phyloP scores from a whole-genome alignment of 257 asterid genomes.

The Petunia axillaris region DNA sequence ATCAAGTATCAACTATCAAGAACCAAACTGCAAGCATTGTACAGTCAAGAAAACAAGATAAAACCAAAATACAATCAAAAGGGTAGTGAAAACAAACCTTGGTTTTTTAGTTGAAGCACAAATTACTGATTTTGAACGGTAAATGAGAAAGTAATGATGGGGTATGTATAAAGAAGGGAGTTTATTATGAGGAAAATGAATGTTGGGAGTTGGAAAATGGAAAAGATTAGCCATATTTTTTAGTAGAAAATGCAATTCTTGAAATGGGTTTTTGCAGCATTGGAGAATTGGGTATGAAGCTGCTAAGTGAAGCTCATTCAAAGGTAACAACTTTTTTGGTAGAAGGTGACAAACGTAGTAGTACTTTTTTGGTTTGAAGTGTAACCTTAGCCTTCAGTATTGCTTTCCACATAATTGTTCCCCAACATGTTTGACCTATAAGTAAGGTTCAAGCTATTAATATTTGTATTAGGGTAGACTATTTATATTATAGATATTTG shows the following conservation, averaged over 20 bases:
- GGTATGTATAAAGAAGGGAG: conserved; percentile 29
- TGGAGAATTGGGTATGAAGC: conserved; percentile 24
- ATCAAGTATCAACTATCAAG: background rate
- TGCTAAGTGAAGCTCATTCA: background rate
- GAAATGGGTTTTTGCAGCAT: conserved; percentile 44
- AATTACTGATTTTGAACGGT: conserved; percentile 29
- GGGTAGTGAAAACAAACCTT: conserved; percentile 46
- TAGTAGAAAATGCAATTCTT: conserved; percentile 13
- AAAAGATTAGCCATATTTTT: conserved; percentile 50
- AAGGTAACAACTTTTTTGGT: background rate
- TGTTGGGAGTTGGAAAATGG: conserved; percentile 42
- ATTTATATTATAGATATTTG: no score
- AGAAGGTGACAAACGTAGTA: background rate
- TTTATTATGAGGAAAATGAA: conserved; percentile 17
- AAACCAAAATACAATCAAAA: background rate
- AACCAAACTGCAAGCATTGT: background rate
- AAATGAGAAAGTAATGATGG: conserved; percentile 30
- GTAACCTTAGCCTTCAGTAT: no score
- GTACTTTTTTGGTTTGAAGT: background rate
- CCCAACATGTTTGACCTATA: no score
- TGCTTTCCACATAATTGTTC: background rate
- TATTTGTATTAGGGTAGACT: no score
- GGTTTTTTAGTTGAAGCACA: conserved; percentile 47
- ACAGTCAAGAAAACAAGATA: background rate
- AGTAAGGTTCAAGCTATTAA: no score